Percentiles rank a stretch among this genome's conserved stretches.
These are phyloP conservation scores for Diaporthe helianthi DNA, from an alignment of 2,329 filamentous ascomycete species.

Conservation along the genomic window DNA sequence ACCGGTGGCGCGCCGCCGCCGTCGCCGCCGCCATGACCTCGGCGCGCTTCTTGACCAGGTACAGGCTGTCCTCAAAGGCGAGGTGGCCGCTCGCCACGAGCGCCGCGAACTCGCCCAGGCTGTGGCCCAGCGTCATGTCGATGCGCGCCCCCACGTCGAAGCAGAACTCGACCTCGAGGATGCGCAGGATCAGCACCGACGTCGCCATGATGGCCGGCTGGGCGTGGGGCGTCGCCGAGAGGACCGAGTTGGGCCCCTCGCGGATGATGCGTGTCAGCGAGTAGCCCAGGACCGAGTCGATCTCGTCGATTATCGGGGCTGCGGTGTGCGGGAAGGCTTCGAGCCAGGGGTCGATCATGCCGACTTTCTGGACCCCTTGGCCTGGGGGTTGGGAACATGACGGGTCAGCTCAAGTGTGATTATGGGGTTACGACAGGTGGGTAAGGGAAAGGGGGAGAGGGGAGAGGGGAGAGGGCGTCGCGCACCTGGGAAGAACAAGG, in stretches of 20 bases:
- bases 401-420: background rate
- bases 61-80: constrained; percentile 77
- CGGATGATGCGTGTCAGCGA: constrained; percentile 81
- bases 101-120: constrained; percentile 90
- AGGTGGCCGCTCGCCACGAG: constrained; percentile 86
- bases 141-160: constrained; percentile 75
- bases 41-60: constrained; percentile 77
- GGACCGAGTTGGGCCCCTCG: constrained; percentile 75
- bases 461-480: background rate
- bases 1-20: constrained; percentile 65
- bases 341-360: constrained; percentile 87
- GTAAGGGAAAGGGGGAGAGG: background rate
- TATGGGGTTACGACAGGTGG: background rate
- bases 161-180: constrained; percentile 84
- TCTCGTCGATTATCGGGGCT: constrained; percentile 80
- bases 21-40: constrained; percentile 85
- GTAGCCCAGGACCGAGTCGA: constrained; percentile 78
- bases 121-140: constrained; percentile 88
- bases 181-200: constrained; percentile 85
- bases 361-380: constrained; percentile 87
- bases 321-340: constrained; percentile 83
- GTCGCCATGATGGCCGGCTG: constrained; percentile 97
- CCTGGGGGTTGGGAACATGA: constrained; percentile 56
- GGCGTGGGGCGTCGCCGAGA: constrained; percentile 85
- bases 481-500: constrained; percentile 67